Percentiles rank a stretch among this genome's conserved stretches.
phyloP scores from a whole-genome alignment of 495 filamentous ascomycete species.

The Tuber calosporum region DNA sequence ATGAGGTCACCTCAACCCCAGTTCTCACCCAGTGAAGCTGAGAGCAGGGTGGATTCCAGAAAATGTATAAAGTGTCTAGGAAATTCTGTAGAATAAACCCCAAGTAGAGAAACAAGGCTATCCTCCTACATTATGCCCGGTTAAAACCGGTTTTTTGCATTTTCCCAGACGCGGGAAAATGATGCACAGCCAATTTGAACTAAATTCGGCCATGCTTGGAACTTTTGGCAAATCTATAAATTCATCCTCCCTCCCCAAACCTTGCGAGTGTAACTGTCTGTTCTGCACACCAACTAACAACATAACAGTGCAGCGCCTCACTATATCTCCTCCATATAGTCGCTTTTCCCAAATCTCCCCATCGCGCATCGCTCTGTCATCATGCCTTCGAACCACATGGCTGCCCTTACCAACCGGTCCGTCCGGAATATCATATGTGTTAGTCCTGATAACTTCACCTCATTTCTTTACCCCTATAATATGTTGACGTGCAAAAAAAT shows the following conservation, averaged over 20 bases:
- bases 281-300: not conserved
- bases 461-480: not conserved
- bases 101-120: not conserved
- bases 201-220: not conserved
- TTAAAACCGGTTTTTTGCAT: not conserved
- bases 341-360: not conserved
- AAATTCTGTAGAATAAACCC: not conserved
- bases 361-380: not conserved
- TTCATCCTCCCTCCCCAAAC: not conserved
- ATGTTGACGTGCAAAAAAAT: constrained; percentile 8
- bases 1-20: not conserved
- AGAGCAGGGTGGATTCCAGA: not conserved
- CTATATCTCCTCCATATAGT: not conserved
- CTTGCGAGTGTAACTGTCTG: not conserved
- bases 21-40: not conserved
- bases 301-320: not conserved
- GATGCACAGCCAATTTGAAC: not conserved
- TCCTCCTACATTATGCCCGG: not conserved
- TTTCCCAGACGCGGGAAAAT: not conserved
- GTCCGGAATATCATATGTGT: constrained; percentile 33
- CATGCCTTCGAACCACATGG: not conserved
- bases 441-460: not conserved
- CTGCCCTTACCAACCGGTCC: constrained; percentile 33
- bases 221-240: not conserved
- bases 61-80: not conserved